phyloP scores from a whole-genome alignment of 805 yeast species.

The Ogataea pignaliae region DNA sequence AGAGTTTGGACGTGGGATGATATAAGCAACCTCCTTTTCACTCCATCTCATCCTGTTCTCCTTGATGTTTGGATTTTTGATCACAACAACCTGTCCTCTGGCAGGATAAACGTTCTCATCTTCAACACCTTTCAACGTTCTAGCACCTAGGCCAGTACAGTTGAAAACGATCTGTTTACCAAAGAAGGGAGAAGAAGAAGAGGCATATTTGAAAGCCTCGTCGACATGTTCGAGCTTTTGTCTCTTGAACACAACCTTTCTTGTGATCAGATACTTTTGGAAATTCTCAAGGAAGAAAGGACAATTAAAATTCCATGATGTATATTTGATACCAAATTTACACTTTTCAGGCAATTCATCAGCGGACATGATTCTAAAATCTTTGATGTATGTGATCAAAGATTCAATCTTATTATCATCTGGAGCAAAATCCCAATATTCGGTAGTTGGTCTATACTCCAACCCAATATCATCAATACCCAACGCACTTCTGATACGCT shows the following conservation, averaged over 20 bases:
- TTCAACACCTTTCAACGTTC: conserved; percentile 55
- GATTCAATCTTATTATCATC: conserved; percentile 43
- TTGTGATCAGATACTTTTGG: conserved; percentile 35
- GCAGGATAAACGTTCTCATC: conserved; percentile 65
- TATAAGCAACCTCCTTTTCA: conserved; percentile 55
- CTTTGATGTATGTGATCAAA: conserved; percentile 44
- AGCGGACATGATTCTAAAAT: conserved; percentile 35
- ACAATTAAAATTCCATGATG: conserved; percentile 69
- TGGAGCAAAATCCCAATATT: conserved; percentile 52
- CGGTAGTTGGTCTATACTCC: conserved; percentile 51
- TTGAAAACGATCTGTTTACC: conserved; percentile 54
- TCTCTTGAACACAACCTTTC: conserved; percentile 51
- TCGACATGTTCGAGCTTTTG: conserved; percentile 46
- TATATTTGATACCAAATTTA: conserved; percentile 50
- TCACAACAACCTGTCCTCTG: conserved; percentile 75
- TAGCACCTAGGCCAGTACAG: conserved; percentile 74
- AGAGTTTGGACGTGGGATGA: conserved; percentile 68
- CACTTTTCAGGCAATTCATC: conserved; percentile 47
- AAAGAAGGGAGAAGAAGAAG: not conserved
- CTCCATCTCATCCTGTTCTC: conserved; percentile 63
- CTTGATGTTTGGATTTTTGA: conserved; percentile 62
- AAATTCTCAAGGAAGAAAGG: conserved; percentile 55
- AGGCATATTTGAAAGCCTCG: conserved; percentile 41
- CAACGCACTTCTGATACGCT: conserved; percentile 31
- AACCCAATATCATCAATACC: conserved; percentile 54